These are phyloP conservation scores for Wickerhamomyces sp. DNA, from an alignment of 1,139 yeast species.

Conservation along the genomic window DNA sequence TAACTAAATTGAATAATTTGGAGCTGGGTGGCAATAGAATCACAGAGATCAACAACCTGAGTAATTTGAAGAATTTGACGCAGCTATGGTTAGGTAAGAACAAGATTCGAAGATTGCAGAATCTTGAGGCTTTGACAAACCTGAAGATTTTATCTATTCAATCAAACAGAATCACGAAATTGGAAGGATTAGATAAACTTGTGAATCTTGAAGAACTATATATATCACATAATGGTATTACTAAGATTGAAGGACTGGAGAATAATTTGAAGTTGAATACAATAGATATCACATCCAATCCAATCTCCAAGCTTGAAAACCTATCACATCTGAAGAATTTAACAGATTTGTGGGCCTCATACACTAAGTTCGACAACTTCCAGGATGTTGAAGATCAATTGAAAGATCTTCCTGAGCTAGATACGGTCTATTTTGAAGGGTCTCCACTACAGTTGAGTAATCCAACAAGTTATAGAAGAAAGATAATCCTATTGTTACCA, in stretches of 20 bases:
- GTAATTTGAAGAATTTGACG: slow-evolving; percentile 47
- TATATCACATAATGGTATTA: slow-evolving; percentile 79
- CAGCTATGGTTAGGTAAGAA: slow-evolving; percentile 95
- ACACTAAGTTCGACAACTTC: slow-evolving; percentile 64
- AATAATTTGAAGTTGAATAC: slow-evolving; percentile 62
- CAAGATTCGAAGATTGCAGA: slow-evolving; percentile 60
- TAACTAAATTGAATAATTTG: slow-evolving; percentile 58
- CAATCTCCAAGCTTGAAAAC: slow-evolving; percentile 55
- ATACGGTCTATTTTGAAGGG: slow-evolving; percentile 93
- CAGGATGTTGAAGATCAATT: slow-evolving; percentile 65
- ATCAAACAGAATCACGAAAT: slow-evolving; percentile 71
- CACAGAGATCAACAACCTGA: slow-evolving; percentile 50
- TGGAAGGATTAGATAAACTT: slow-evolving; percentile 77
- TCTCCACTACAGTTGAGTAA: slow-evolving; percentile 77
- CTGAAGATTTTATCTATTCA: slow-evolving; percentile 82
- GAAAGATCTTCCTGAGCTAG: slow-evolving; percentile 57
- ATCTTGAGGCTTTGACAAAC: slow-evolving; percentile 55
- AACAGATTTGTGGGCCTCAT: slow-evolving; percentile 93
- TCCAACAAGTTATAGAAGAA: slow-evolving; percentile 80
- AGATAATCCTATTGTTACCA: slow-evolving; percentile 65
- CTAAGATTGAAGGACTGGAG: slow-evolving; percentile 73
- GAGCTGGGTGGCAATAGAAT: slow-evolving; percentile 93
- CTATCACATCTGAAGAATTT: slow-evolving; percentile 59
- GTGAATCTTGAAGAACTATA: slow-evolving; percentile 78
- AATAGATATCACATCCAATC: slow-evolving; percentile 78